A percentile compares a stretch with the other conserved stretches of the same genome.
Conservation (phyloP, 1,139 yeast genomes). For the Magnusiomyces fungicola region DNA sequence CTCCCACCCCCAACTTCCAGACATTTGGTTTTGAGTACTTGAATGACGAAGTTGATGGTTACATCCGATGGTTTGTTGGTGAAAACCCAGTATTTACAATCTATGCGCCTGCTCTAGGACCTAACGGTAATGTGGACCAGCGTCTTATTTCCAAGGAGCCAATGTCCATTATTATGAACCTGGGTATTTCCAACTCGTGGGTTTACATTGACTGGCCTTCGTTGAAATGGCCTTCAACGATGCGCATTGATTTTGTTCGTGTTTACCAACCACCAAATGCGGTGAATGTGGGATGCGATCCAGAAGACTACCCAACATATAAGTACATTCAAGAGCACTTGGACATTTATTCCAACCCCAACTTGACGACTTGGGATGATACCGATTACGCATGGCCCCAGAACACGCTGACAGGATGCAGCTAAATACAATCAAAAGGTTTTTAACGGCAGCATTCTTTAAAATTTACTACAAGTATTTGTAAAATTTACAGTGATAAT, state of each 20-base stretch:
- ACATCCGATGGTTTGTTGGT: conserved; percentile 78
- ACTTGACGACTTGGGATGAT: conserved; percentile 55
- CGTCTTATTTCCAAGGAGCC: conserved; percentile 76
- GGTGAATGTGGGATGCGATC: conserved; percentile 63
- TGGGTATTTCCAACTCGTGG: conserved; percentile 79
- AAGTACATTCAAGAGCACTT: conserved; percentile 62
- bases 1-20: conserved; percentile 46
- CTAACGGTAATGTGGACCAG: conserved; percentile 77
- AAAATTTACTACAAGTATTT: too few relatives aligned
- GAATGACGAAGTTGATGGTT: conserved; percentile 60
- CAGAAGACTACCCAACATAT: conserved; percentile 60
- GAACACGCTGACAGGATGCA: conserved; percentile 43
- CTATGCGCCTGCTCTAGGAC: conserved; percentile 57
- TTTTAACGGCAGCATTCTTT: too few relatives aligned
- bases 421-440: too few relatives aligned
- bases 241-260: conserved; percentile 70
- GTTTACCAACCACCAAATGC: conserved; percentile 61
- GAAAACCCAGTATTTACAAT: conserved; percentile 57
- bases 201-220: conserved; percentile 74
- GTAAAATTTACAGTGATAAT: too few relatives aligned
- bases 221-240: conserved; percentile 56
- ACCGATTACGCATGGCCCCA: conserved; percentile 66
- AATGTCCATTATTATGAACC: conserved; percentile 68
- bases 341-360: conserved; percentile 54
- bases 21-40: conserved; percentile 69